These are phyloP conservation scores for Juncus effusus DNA, from an alignment of 176 grass and related monocot species.

Conservation along the genomic window DNA sequence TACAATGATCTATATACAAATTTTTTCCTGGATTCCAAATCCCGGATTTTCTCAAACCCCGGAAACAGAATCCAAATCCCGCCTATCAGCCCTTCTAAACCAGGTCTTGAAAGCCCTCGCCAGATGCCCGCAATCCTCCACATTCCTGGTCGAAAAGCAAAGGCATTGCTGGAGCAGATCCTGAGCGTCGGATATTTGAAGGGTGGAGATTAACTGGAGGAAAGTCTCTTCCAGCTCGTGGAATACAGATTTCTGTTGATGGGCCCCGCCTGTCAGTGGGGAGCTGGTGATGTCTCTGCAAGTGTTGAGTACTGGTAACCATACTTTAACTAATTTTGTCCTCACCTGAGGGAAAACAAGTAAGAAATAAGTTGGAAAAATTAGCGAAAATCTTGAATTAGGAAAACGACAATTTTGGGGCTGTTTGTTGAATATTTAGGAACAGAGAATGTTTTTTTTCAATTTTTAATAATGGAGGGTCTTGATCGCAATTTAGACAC, in stretches of 20 bases:
- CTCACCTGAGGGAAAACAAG: slow-evolving; percentile 43
- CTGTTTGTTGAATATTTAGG: too few relatives aligned
- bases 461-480: too few relatives aligned
- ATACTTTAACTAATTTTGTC: slow-evolving; percentile 57
- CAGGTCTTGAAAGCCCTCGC: slow-evolving; percentile 39
- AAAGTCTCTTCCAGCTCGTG: slow-evolving; percentile 74
- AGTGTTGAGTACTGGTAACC: slow-evolving; percentile 83
- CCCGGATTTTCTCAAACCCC: too few relatives aligned
- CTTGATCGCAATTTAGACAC: too few relatives aligned
- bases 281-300: slow-evolving; percentile 54
- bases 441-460: too few relatives aligned
- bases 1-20: too few relatives aligned
- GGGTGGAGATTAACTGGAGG: slow-evolving; percentile 78
- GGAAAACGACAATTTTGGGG: too few relatives aligned
- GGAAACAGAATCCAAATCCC: too few relatives aligned
- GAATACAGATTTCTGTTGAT: slow-evolving; percentile 25
- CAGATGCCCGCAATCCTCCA: slow-evolving; percentile 35
- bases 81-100: slow-evolving; percentile 37
- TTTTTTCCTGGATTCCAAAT: too few relatives aligned
- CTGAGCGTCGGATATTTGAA: slow-evolving; percentile 54
- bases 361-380: background rate
- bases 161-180: slow-evolving; percentile 71
- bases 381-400: background rate
- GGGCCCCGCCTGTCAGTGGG: slow-evolving; percentile 37
- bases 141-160: slow-evolving; percentile 65